Conservation (phyloP, 345 rosid genomes). For the Populus euphratica region DNA sequence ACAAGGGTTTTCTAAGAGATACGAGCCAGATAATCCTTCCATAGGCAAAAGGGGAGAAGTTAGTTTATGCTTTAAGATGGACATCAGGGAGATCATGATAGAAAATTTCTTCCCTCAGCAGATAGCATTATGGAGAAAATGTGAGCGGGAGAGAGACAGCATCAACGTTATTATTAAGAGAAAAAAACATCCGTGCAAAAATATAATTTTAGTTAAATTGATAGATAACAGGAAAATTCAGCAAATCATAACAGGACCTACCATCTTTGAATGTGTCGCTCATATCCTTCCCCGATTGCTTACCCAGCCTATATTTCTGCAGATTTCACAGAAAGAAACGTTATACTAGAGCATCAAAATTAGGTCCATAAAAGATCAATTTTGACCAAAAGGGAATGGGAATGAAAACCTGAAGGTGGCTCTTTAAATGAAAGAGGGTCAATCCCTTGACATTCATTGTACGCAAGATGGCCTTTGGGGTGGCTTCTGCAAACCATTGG, state of each 20-base stretch:
- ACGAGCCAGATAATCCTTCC: slow-evolving; percentile 44
- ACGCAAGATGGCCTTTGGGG: slow-evolving; percentile 92
- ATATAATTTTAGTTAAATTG: neutral
- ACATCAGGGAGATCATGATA: neutral
- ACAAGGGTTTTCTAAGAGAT: slow-evolving; percentile 45
- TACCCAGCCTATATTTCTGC: slow-evolving; percentile 88
- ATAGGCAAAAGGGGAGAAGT: slow-evolving; percentile 10
- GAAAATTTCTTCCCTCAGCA: neutral
- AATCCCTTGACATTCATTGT: slow-evolving; percentile 91
- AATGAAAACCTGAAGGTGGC: slow-evolving; percentile 75
- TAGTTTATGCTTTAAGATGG: neutral
- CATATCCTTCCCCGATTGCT: slow-evolving; percentile 74
- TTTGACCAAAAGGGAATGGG: neutral
- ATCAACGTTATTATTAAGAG: neutral
- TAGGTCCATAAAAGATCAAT: neutral
- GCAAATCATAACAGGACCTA: slow-evolving; percentile 19
- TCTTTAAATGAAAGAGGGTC: slow-evolving; percentile 85
- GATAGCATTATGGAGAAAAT: neutral
- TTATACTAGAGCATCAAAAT: neutral
- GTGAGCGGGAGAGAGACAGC: neutral
- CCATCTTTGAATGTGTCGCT: slow-evolving; percentile 55
- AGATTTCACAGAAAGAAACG: slow-evolving; percentile 16
- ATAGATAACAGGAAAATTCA: neutral
- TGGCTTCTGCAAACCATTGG: slow-evolving; percentile 57
- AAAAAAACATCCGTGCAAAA: neutral